phyloP scores from a whole-genome alignment of 352 stramenopile species.

The Sclerospora graminicola region DNA sequence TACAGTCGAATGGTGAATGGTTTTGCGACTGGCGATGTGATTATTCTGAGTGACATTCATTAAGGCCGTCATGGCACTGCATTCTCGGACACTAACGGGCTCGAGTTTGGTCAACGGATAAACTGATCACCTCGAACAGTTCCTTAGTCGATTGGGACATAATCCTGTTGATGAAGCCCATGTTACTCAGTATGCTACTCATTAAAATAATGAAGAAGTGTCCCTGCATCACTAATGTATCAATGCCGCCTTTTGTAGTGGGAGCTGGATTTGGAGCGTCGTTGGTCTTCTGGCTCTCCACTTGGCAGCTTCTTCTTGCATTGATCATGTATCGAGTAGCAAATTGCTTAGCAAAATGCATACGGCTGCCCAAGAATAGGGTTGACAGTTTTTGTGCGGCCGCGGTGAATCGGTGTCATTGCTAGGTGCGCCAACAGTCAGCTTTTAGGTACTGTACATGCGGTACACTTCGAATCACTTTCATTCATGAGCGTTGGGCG shows the following conservation, averaged over 20 bases:
- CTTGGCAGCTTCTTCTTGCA: constrained; percentile 63
- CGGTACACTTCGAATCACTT: no score
- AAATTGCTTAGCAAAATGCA: constrained; percentile 68
- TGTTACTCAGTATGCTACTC: constrained; percentile 30
- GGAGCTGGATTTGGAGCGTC: constrained; percentile 54
- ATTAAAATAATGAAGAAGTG: not conserved
- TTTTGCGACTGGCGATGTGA: no score
- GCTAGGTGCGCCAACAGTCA: constrained; percentile 19
- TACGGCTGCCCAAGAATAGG: constrained; percentile 75
- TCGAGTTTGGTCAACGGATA: constrained; percentile 20
- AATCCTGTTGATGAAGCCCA: constrained; percentile 90
- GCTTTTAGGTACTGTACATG: constrained; percentile 14
- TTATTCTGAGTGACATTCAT: no score
- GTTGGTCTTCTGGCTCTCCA: constrained; percentile 81
- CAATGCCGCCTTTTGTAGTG: constrained; percentile 12
- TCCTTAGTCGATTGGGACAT: constrained; percentile 92
- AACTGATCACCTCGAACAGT: constrained; percentile 21
- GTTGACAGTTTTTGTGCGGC: constrained; percentile 24
- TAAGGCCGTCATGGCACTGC: no score
- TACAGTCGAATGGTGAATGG: no score
- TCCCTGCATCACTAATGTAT: not conserved
- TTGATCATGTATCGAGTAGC: constrained; percentile 70
- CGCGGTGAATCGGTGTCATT: constrained; percentile 19
- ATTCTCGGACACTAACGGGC: no score
- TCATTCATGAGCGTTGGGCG: not conserved